Conservation (phyloP, 2,329 filamentous ascomycete genomes). For the Aspergillus vadensis region DNA sequence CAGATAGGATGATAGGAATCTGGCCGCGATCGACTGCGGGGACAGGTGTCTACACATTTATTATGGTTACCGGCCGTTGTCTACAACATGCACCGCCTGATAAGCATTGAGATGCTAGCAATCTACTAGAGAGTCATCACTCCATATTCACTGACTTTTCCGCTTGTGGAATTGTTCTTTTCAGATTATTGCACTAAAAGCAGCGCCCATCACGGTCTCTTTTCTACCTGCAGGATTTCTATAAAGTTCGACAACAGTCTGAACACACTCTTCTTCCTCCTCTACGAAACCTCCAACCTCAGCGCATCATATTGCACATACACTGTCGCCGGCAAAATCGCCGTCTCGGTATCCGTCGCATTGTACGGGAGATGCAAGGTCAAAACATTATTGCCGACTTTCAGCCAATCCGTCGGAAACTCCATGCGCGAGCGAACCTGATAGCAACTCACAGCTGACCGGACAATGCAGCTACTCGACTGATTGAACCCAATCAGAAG, state of each 20-base stretch:
- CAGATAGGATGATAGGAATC: too few relatives aligned
- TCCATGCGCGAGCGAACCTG: slow-evolving; percentile 62
- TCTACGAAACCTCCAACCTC: slow-evolving; percentile 54
- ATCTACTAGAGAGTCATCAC: too few relatives aligned
- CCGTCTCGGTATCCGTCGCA: slow-evolving; percentile 61
- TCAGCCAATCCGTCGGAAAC: slow-evolving; percentile 55
- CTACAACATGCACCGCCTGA: too few relatives aligned
- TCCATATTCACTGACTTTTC: too few relatives aligned
- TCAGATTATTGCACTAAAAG: too few relatives aligned
- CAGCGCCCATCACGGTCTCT: too few relatives aligned
- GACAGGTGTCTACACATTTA: too few relatives aligned
- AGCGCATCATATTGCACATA: slow-evolving; percentile 70
- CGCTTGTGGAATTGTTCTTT: too few relatives aligned
- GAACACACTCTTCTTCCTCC: background rate
- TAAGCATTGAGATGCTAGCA: too few relatives aligned
- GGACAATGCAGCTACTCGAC: slow-evolving; percentile 61
- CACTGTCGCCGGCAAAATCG: slow-evolving; percentile 55
- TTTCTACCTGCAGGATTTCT: too few relatives aligned
- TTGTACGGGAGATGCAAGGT: slow-evolving; percentile 62
- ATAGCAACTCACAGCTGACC: slow-evolving; percentile 64
- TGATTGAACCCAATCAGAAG: slow-evolving; percentile 52
- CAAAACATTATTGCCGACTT: slow-evolving; percentile 57
- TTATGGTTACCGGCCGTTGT: too few relatives aligned
- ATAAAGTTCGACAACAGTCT: background rate
- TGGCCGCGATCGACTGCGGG: too few relatives aligned